Evolutionary conservation across 495 filamentous ascomycete species (phyloP), one percentile per base, ranked within the genome.

Genomic region (Talaromyces nanjingensis): DNA sequence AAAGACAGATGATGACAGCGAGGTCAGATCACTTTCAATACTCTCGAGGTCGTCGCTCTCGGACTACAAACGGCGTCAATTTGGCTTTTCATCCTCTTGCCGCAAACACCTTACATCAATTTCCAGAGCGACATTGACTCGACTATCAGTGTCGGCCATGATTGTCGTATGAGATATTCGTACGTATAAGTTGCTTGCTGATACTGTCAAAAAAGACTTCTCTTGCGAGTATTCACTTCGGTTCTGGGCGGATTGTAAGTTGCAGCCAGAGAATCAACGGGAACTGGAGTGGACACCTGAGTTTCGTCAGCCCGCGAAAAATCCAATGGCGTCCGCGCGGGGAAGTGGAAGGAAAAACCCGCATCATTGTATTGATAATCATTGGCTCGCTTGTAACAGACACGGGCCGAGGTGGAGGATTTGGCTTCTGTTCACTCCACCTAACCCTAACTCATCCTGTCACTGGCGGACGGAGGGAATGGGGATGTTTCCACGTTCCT

Each of bases 11-110:
- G 66, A 67, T 4, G 65, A 60, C 12, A 73, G 55, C 11, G 71
- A 73, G 4, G 69, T 70, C 63, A 68, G 52, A 20, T 71, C 67
- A 54, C 65, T 69, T 1, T 64, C 56, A 27, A 56, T 29, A 24
- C 53, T 56, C 16, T 56, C 53, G 20, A 56, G 53, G 22, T 56
- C 53, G 12, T 56, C 53, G 53, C 53, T 56, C 24, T 56, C 53
- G 53, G 53, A 56, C 53, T 56, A 27, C 53, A 56, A 27, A 24
- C 9, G 20, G 22, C 12, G 53, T 54, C 53, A 56, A 56, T 56
- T 25, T 9, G 29, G 22, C n/a, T 56, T 8, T 6, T 56, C 53
- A 8, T 16, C 20, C 18, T 49, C 18, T 29, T 56, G n/a, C 12
- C 24, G 53, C 22, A 25, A 11, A 54, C 8, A 2, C 22, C 53